phyloP scores from a whole-genome alignment of 1,284 basidiomycete genomes.

The Papiliotrema flavescens region DNA sequence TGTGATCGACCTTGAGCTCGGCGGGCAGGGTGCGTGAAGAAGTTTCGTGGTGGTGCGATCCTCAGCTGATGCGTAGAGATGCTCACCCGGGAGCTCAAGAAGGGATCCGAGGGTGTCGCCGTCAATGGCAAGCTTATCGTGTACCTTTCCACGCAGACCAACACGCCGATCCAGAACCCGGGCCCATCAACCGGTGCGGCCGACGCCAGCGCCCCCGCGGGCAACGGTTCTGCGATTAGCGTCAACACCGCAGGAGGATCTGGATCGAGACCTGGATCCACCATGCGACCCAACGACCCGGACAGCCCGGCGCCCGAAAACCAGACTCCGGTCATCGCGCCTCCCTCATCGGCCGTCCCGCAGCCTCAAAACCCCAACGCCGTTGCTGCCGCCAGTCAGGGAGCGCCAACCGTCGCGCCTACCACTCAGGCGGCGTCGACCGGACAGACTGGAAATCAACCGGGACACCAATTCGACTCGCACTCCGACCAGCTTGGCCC shows the following conservation, averaged over 20 bases:
- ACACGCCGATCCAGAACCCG: slow-evolving; percentile 68
- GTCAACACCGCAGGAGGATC: slow-evolving; percentile 41
- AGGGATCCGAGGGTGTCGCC: slow-evolving; percentile 78
- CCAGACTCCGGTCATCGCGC: slow-evolving; percentile 14
- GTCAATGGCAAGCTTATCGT: slow-evolving; percentile 83
- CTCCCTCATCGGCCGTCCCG: slow-evolving; percentile 27
- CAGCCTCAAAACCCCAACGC: slow-evolving; percentile 26
- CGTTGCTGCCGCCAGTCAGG: slow-evolving; percentile 19
- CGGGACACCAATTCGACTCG: slow-evolving; percentile 73
- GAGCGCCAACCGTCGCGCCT: slow-evolving; percentile 37
- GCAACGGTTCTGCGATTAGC: slow-evolving; percentile 25
- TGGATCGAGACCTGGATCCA: slow-evolving; percentile 22
- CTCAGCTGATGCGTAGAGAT: slow-evolving; percentile 55
- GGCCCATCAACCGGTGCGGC: slow-evolving; percentile 50
- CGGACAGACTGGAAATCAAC: slow-evolving; percentile 41
- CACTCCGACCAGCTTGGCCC: slow-evolving; percentile 70
- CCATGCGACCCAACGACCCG: slow-evolving; percentile 19
- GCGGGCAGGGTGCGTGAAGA: slow-evolving; percentile 70
- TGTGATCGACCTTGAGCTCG: slow-evolving; percentile 82
- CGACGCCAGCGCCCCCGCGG: slow-evolving; percentile 7
- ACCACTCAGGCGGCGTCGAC: slow-evolving; percentile 50
- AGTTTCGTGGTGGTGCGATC: not conserved
- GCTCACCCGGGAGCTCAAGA: slow-evolving; percentile 75
- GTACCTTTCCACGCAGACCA: slow-evolving; percentile 75
- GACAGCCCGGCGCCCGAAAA: slow-evolving; percentile 19